These are phyloP conservation scores for Leucocoprinus sp. DNA, from an alignment of 768 basidiomycete species.

Conservation along the genomic window DNA sequence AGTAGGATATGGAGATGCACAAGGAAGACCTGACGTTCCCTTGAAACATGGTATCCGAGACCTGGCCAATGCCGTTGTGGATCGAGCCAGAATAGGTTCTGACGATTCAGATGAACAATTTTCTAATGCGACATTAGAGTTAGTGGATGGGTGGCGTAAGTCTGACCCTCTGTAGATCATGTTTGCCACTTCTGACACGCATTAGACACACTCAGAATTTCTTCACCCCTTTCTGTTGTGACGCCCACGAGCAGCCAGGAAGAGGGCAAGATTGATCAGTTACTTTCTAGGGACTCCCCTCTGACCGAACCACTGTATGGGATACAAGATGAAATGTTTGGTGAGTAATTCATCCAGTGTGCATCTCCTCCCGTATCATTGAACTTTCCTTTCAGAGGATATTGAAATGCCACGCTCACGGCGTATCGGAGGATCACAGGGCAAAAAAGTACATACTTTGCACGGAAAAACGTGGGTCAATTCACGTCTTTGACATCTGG, in stretches of 20 bases:
- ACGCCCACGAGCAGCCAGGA: conserved; percentile 29
- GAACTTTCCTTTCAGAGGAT: conserved; percentile 30
- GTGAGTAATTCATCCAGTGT: conserved; percentile 22
- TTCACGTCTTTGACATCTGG: not conserved
- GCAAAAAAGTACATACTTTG: conserved; percentile 20
- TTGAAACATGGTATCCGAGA: conserved; percentile 8
- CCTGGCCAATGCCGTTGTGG: conserved; percentile 11
- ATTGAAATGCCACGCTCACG: conserved; percentile 44
- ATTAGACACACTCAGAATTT: conserved; percentile 7
- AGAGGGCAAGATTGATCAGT: conserved; percentile 43
- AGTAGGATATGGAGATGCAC: conserved; percentile 13
- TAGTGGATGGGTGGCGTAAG: conserved; percentile 63
- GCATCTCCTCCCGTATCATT: not conserved
- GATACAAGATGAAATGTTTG: conserved; percentile 40
- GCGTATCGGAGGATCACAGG: conserved; percentile 33
- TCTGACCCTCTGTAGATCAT: conserved; percentile 12
- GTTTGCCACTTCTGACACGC: not conserved
- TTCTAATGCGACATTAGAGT: conserved; percentile 40
- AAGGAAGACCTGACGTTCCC: not conserved
- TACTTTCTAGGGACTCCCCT: conserved; percentile 43
- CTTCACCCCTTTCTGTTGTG: not conserved
- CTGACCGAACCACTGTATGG: conserved; percentile 33
- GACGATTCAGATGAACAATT: conserved; percentile 35
- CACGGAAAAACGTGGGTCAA: conserved; percentile 21
- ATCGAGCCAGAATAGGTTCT: conserved; percentile 5